Percentiles rank a stretch among this genome's conserved stretches.
Evolutionary conservation across 169 alveolate genomes (phyloP).

Genomic region (Cyclospora cayetanensis): DNA sequence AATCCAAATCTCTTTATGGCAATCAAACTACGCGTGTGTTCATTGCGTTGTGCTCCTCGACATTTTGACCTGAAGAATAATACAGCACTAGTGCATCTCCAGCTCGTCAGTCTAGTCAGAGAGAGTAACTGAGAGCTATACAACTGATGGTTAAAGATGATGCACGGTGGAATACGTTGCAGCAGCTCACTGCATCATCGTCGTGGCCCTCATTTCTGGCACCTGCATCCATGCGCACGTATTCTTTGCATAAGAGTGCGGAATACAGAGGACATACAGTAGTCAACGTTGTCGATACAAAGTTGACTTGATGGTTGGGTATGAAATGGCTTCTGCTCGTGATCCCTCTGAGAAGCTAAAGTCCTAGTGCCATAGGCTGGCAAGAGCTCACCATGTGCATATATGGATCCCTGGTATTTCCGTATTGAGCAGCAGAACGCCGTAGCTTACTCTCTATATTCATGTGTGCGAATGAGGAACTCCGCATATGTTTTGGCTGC

Average conservation of each 20-base stretch:
- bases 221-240: background rate
- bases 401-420: constrained; percentile 62
- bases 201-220: background rate
- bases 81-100: background rate
- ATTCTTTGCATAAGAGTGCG: too few species aligned
- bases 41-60: background rate
- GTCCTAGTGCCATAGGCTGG: background rate
- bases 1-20: constrained; percentile 69
- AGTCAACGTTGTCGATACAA: too few species aligned
- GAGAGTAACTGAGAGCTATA: background rate
- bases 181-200: background rate
- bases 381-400: constrained; percentile 39
- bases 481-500: background rate
- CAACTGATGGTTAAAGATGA: background rate
- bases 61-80: background rate
- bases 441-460: background rate
- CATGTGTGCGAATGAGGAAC: background rate
- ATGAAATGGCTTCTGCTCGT: too few species aligned
- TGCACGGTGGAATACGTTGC: background rate
- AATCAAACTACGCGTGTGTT: background rate
- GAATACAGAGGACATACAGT: too few species aligned
- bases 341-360: background rate
- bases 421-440: constrained; percentile 33
- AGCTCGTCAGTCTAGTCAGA: background rate
- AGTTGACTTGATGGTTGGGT: too few species aligned